Conservation (phyloP, 1,284 basidiomycete species). For the Trametes hirsuta region DNA sequence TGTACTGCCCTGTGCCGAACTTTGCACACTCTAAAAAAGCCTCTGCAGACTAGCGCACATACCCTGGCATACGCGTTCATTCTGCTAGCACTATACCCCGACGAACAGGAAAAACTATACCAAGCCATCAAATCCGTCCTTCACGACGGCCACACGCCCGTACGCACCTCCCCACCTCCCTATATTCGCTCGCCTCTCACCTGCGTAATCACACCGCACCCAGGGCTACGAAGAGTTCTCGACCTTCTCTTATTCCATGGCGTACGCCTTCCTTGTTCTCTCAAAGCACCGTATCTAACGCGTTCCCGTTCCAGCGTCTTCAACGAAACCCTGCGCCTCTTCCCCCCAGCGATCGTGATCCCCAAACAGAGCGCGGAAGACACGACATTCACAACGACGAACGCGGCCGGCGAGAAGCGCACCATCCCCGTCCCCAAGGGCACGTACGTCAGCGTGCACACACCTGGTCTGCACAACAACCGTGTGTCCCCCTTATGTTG, state of each 20-base stretch:
- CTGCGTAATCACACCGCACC: not conserved
- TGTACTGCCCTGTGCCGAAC: not conserved
- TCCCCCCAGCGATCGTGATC: constrained; percentile 51
- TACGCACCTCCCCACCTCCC: not conserved
- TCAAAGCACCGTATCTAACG: not conserved
- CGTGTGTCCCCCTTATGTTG: constrained; percentile 16
- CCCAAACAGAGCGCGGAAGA: constrained; percentile 52
- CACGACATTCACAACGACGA: constrained; percentile 43
- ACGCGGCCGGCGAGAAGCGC: constrained; percentile 42
- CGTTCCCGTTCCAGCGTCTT: constrained; percentile 44
- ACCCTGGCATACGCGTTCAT: constrained; percentile 62
- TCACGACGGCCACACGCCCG: not conserved
- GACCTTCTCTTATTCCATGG: constrained; percentile 18
- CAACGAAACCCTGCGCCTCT: constrained; percentile 64
- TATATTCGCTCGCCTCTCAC: not conserved
- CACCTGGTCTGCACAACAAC: constrained; percentile 48
- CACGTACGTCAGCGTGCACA: constrained; percentile 43
- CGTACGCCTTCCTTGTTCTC: constrained; percentile 11
- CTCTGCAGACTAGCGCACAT: constrained; percentile 51
- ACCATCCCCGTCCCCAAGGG: constrained; percentile 51
- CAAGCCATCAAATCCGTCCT: constrained; percentile 39
- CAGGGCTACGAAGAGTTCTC: constrained; percentile 20
- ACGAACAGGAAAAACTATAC: constrained; percentile 63
- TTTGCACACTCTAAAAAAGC: not conserved
- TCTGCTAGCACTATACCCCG: constrained; percentile 55